A percentile compares a stretch with the other conserved stretches of the same genome.
Evolutionary conservation across 2,329 filamentous ascomycete genomes (phyloP).

Genomic region (Trichophyton verrucosum): DNA sequence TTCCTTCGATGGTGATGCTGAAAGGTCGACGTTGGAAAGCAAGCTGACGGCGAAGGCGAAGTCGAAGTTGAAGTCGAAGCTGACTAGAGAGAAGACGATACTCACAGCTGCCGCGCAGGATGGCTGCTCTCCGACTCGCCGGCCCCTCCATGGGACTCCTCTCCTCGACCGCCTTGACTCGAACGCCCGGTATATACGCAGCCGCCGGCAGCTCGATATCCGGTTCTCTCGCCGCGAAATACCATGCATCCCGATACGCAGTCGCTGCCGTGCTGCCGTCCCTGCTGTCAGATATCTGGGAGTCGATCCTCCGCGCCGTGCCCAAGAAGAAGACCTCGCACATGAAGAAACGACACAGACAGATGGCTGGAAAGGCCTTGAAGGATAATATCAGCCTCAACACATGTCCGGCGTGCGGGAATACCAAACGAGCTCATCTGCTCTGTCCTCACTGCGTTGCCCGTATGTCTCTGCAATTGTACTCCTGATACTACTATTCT

Average conservation of each 20-base stretch:
- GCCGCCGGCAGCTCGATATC: conserved; percentile 27
- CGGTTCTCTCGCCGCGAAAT: conserved; percentile 34
- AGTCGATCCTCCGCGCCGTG: conserved; percentile 78
- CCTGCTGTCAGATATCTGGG: conserved; percentile 76
- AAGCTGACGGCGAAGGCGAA: no score
- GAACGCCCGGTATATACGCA: background rate
- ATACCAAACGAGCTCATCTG: conserved; percentile 75
- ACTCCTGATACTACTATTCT: background rate
- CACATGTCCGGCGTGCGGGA: conserved; percentile 79
- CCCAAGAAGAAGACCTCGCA: conserved; percentile 99
- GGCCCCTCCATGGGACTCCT: background rate
- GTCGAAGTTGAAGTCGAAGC: no score
- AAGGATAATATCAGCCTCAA: conserved; percentile 82
- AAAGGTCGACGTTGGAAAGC: no score
- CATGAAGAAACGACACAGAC: conserved; percentile 82
- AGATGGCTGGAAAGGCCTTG: conserved; percentile 89
- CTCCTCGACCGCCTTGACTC: conserved; percentile 1
- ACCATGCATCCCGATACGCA: conserved; percentile 40
- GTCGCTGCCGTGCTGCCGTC: conserved; percentile 41
- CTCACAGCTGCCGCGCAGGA: background rate
- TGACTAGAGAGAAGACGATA: no score
- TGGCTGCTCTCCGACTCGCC: background rate
- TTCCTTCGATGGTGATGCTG: background rate
- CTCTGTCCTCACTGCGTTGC: conserved; percentile 77
- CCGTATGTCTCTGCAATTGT: conserved; percentile 38